Conservation (phyloP, 768 basidiomycete species). For the Postia placenta region DNA sequence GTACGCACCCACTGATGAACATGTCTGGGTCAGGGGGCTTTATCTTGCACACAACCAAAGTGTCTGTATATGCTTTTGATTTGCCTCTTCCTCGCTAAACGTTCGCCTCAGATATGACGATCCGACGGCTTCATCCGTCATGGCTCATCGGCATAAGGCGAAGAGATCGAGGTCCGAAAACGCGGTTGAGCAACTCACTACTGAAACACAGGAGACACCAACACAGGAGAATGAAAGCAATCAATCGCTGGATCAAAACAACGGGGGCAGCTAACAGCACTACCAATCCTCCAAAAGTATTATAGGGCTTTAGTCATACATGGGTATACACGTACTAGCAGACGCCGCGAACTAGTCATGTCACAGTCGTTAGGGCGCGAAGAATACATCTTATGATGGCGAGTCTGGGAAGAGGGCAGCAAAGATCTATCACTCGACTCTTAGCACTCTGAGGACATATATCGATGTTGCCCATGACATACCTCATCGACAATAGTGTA, state of each 20-base stretch:
- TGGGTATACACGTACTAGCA: background rate
- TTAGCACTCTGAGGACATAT: too few species aligned
- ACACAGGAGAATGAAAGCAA: background rate
- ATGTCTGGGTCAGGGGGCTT: constrained; percentile 87
- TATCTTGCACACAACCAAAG: constrained; percentile 79
- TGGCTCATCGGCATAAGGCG: constrained; percentile 38
- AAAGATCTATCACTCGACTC: constrained; percentile 50
- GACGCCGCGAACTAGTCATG: too few species aligned
- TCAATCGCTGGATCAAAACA: too few species aligned
- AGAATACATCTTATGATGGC: constrained; percentile 11
- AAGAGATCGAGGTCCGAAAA: constrained; percentile 21
- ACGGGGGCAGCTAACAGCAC: too few species aligned
- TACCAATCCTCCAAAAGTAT: background rate
- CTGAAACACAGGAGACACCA: background rate
- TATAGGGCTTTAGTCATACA: background rate
- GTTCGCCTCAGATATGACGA: constrained; percentile 50
- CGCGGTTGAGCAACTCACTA: too few species aligned
- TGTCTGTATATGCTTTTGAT: constrained; percentile 45
- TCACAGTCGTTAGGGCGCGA: too few species aligned
- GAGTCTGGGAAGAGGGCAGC: constrained; percentile 55
- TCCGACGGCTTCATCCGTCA: constrained; percentile 49
- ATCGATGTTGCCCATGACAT: too few species aligned
- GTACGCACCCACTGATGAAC: constrained; percentile 94
- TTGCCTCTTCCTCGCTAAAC: background rate
- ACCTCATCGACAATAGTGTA: constrained; percentile 92